Conservation (phyloP, 441 rosid genomes). For the Syzygium malaccense region DNA sequence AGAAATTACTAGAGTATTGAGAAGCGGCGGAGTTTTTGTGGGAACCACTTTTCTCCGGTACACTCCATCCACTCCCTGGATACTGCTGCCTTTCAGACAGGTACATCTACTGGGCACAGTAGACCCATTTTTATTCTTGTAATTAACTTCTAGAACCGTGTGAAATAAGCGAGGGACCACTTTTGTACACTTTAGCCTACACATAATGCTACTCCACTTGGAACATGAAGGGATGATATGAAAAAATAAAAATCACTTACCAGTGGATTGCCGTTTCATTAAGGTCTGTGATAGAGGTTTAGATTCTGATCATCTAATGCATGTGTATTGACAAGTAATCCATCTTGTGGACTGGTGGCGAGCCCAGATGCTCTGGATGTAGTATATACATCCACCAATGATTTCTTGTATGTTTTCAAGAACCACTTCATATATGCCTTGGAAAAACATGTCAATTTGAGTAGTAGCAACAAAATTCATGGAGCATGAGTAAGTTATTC, state of each 20-base stretch:
- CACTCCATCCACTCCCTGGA: slow-evolving; percentile 46
- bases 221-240: background rate
- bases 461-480: background rate
- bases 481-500: background rate
- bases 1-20: slow-evolving; percentile 73
- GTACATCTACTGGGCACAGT: slow-evolving; percentile 19
- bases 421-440: background rate
- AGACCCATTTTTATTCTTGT: background rate
- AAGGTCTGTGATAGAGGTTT: background rate
- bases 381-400: background rate
- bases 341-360: background rate
- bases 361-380: background rate
- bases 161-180: background rate
- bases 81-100: slow-evolving; percentile 44
- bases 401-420: background rate
- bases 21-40: slow-evolving; percentile 86
- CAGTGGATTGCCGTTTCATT: background rate
- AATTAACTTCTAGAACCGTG: background rate
- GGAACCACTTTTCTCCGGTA: slow-evolving; percentile 83
- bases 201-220: background rate
- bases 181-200: background rate
- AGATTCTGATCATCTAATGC: background rate
- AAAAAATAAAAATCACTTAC: background rate
- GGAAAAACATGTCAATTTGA: background rate
- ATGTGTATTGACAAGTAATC: background rate